phyloP scores from a whole-genome alignment of 768 basidiomycete species.

The Cubamyces lactineus region DNA sequence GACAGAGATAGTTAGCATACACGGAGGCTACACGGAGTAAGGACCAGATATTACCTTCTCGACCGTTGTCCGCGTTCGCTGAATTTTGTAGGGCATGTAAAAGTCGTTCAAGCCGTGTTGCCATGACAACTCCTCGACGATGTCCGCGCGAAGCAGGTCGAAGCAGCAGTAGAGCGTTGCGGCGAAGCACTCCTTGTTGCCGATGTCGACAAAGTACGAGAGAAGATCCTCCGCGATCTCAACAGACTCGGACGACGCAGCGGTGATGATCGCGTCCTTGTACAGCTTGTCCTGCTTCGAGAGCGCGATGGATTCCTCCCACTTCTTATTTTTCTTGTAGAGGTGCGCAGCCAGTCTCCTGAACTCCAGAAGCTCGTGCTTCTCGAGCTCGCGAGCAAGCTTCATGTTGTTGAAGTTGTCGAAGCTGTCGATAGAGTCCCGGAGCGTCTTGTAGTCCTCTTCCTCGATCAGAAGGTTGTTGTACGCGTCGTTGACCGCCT shows the following conservation, averaged over 20 bases:
- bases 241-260: slow-evolving; percentile 78
- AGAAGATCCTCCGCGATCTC: slow-evolving; percentile 95
- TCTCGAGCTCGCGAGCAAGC: slow-evolving; percentile 84
- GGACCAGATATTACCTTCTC: slow-evolving; percentile 57
- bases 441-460: slow-evolving; percentile 97
- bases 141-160: slow-evolving; percentile 90
- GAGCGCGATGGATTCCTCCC: slow-evolving; percentile 95
- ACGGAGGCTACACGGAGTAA: background rate
- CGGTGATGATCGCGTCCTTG: slow-evolving; percentile 95
- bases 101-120: slow-evolving; percentile 95
- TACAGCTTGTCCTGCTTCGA: slow-evolving; percentile 97
- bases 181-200: slow-evolving; percentile 97
- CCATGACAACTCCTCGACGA: slow-evolving; percentile 96
- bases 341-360: slow-evolving; percentile 91
- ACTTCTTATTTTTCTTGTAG: slow-evolving; percentile 97
- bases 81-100: slow-evolving; percentile 95
- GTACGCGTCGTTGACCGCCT: slow-evolving; percentile 97
- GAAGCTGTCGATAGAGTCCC: slow-evolving; percentile 97
- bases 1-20: slow-evolving; percentile 4
- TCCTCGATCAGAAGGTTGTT: slow-evolving; percentile 98
- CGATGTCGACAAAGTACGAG: slow-evolving; percentile 97
- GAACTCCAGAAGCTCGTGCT: slow-evolving; percentile 93
- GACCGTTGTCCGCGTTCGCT: slow-evolving; percentile 77
- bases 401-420: slow-evolving; percentile 95
- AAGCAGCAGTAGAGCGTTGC: slow-evolving; percentile 90